Evolutionary conservation across 441 rosid species (phyloP).

Genomic region (Mallotus japonicus): DNA sequence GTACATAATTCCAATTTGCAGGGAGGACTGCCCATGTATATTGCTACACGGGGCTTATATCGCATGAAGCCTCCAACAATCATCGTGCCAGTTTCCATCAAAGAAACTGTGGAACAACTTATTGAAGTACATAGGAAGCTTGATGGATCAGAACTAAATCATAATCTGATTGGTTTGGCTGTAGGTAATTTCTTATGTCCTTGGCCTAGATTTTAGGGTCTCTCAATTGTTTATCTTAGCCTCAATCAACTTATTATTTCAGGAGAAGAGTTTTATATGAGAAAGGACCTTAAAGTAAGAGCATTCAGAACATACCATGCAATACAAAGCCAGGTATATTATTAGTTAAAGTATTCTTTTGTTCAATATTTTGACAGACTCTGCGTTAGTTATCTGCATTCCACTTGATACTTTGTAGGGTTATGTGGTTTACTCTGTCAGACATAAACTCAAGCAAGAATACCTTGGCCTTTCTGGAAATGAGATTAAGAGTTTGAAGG

Average conservation of each 20-base stretch:
- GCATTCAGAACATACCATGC: slow-evolving; percentile 91
- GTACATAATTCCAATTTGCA: slow-evolving; percentile 18
- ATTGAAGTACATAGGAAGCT: slow-evolving; percentile 71
- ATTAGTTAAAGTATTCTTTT: too few relatives aligned
- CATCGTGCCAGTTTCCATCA: slow-evolving; percentile 59
- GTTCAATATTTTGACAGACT: background rate
- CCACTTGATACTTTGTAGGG: slow-evolving; percentile 50
- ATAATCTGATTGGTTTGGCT: slow-evolving; percentile 69
- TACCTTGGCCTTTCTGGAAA: slow-evolving; percentile 61
- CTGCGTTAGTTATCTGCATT: background rate
- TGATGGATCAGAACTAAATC: slow-evolving; percentile 74
- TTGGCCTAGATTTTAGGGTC: background rate
- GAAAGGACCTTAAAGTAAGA: slow-evolving; percentile 80
- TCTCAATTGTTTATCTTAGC: background rate
- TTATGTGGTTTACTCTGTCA: slow-evolving; percentile 71
- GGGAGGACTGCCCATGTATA: slow-evolving; percentile 95
- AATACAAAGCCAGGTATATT: slow-evolving; percentile 71
- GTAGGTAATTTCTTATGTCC: slow-evolving; percentile 52
- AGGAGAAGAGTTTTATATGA: slow-evolving; percentile 78
- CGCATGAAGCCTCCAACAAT: slow-evolving; percentile 89
- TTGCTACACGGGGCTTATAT: slow-evolving; percentile 79
- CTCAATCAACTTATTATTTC: slow-evolving; percentile 28
- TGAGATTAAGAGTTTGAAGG: slow-evolving; percentile 75
- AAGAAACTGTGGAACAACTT: slow-evolving; percentile 65
- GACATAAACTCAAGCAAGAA: slow-evolving; percentile 74